Conservation (phyloP, 192 early-diverging fungal species). For the Umbelopsis sp. region DNA sequence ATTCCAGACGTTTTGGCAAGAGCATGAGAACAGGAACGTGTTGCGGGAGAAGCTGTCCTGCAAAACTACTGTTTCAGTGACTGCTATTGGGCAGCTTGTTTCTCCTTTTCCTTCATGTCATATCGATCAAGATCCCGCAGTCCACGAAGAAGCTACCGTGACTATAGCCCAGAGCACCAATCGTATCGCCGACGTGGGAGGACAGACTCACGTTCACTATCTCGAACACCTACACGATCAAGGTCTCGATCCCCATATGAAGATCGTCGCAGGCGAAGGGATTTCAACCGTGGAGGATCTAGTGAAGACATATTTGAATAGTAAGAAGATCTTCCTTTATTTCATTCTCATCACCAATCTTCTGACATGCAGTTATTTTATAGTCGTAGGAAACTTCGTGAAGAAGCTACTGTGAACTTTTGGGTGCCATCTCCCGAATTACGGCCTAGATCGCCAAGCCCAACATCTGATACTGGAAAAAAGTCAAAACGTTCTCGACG, state of each 20-base stretch:
- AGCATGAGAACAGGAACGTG: not conserved
- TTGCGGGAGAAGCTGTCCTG: not conserved
- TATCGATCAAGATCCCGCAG: constrained; percentile 8
- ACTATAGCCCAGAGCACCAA: not conserved
- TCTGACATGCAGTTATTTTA: constrained; percentile 5
- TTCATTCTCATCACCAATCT: not conserved
- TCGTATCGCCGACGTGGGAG: not conserved
- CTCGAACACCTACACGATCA: not conserved
- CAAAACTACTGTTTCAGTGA: not conserved
- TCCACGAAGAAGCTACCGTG: not conserved
- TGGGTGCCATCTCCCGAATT: constrained; percentile 51
- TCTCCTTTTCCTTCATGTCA: constrained; percentile 5
- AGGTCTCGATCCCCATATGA: not conserved
- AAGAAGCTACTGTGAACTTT: constrained; percentile 34
- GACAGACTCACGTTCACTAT: not conserved
- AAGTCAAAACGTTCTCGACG: constrained; percentile 19
- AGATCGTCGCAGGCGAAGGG: constrained; percentile 1
- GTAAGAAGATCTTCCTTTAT: not conserved
- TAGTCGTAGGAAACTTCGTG: constrained; percentile 39
- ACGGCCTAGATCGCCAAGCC: constrained; percentile 30
- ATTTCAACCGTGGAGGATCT: not conserved
- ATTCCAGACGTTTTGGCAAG: constrained; percentile 11
- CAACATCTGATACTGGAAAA: constrained; percentile 12
- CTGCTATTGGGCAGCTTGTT: constrained; percentile 6
- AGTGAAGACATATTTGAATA: constrained; percentile 11